Base-by-base conservation (phyloP, 768 basidiomycete genomes). In the Serpula lacrymans region DNA sequence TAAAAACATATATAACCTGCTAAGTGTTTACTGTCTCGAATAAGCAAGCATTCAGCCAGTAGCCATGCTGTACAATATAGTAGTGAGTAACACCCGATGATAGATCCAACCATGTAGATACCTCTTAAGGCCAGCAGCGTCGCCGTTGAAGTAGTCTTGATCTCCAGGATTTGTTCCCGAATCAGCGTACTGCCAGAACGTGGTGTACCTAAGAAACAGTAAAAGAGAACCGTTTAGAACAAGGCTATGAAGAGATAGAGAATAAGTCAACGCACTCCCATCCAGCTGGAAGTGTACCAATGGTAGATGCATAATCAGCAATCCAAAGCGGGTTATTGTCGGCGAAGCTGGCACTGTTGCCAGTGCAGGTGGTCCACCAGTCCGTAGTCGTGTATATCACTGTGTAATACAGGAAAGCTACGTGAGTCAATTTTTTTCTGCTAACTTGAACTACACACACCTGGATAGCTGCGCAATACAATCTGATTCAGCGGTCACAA, bases 311-410 rank as follows among this genome's bases (percentile, higher is more conserved):
- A 32, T 69, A 82, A 20, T 63, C 58, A 2, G 83, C 81, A 31
- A 84, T 68, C 79, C 78, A 83, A 2, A 85, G 63, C 3, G 81
- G 78, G 53, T 74, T 80, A 39, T 62, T 71, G 3, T 51, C 39
- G 1, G 53, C 69, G 46, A 84, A 84, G 4, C 59, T 61, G 11
- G 64, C 60, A 41, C 70, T 77, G 54, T 80, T 77, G 0, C 75
- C 79, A 2, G 83, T 84, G 56, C 83, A 85, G 7, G 67, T 69
- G 8, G 49, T 74, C 83, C 83, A 85, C 82, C 82, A 84, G 54
- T 73, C 64, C 9, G 78, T 81, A 3, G 75, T 79, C 21, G 77
- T 77, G 48, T 83, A 83, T 41, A 82, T 79, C 28, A 76, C 77
- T 74, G 40, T 4, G 36, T 5, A 10, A 24, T 14, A 30, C 0